A percentile compares a stretch with the other conserved stretches of the same genome.
These are phyloP conservation scores for Rhododendron ferrugineum DNA, from an alignment of 148 eudicot genomes.

Conservation along the genomic window DNA sequence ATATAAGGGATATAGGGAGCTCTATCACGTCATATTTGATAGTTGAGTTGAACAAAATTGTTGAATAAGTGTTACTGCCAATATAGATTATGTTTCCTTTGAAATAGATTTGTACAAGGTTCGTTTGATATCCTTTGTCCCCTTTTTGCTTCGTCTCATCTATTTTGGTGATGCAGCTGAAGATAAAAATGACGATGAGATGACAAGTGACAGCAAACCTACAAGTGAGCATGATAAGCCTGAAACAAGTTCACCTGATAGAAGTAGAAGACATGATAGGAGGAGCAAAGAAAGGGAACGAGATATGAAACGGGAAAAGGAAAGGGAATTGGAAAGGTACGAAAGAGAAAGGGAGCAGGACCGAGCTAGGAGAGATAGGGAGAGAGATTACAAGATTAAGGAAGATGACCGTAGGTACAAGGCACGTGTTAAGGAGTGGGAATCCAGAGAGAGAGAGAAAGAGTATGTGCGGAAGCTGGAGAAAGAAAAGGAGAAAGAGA, in stretches of 20 bases:
- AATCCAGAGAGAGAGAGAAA: slow-evolving; percentile 69
- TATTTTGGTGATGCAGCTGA: slow-evolving; percentile 36
- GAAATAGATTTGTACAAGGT: neutral
- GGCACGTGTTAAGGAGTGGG: slow-evolving; percentile 85
- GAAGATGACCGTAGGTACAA: slow-evolving; percentile 79
- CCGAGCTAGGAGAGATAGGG: slow-evolving; percentile 84
- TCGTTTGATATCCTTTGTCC: slow-evolving; percentile 2
- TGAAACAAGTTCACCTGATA: slow-evolving; percentile 80
- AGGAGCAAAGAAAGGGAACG: slow-evolving; percentile 65
- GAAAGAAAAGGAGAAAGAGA: slow-evolving; percentile 82
- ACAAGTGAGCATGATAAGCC: slow-evolving; percentile 42
- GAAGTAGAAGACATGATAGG: slow-evolving; percentile 65
- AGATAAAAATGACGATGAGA: slow-evolving; percentile 70
- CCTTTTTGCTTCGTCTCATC: neutral
- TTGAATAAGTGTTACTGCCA: neutral
- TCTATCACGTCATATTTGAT: neutral
- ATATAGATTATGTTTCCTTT: neutral
- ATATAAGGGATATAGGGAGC: neutral
- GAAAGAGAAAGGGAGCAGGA: slow-evolving; percentile 96
- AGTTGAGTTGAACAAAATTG: neutral
- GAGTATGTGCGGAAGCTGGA: slow-evolving; percentile 69
- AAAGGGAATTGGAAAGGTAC: slow-evolving; percentile 86
- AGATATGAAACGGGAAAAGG: slow-evolving; percentile 67
- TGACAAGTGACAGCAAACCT: slow-evolving; percentile 52
- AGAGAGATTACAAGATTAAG: slow-evolving; percentile 69